Base-by-base conservation (phyloP, 2,329 filamentous ascomycete genomes). In the Venturia pyrina region DNA sequence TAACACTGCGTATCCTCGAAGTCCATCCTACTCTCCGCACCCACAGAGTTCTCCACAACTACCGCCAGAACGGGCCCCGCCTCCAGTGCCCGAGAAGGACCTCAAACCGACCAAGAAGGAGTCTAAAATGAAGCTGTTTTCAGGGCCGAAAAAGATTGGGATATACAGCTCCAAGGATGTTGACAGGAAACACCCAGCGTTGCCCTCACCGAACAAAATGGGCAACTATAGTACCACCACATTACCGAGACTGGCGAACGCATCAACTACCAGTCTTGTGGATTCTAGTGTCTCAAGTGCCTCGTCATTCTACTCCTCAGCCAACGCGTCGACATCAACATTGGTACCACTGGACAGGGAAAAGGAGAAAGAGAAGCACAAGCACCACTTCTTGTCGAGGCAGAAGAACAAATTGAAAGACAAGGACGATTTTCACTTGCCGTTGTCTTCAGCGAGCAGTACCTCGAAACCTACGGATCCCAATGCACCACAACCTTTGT, bases 81-180 rank as follows among this genome's bases (percentile, higher is more conserved):
- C 71, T 28, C 69, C 70, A 46, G 70, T 71, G 19, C 68, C 70
- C 10, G 75, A 77, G 2, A 87, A 89, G 69, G 87, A 89, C 74
- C 82, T 83, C 63, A 87, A 86, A 71, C 77, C 76, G 28, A 84
- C 85, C 70, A 80, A 84, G 37, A 87, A 90, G 71, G 90, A 90
- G 75, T 87, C 87, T 68, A 92, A 91, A 77, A 89, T 90, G 74
- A 93, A 93, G 78, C 81, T 93, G 37, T 93, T 93, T 73, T 90
- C 88, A 7, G 84, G 90, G 63, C 89, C 89, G 0, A 88, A 89
- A 72, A 91, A 88, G 76, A 89, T 91, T 70, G 83, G 85, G 63
- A 85, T 87, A 66, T 83, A 82, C n/a, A 91, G 89, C 73, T 83
- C 85, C 44, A 86, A 83, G 70, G 72, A 91, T 11, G 70, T 81